phyloP scores from a whole-genome alignment of 148 eudicot species.

The Rhododendron ferrugineum region DNA sequence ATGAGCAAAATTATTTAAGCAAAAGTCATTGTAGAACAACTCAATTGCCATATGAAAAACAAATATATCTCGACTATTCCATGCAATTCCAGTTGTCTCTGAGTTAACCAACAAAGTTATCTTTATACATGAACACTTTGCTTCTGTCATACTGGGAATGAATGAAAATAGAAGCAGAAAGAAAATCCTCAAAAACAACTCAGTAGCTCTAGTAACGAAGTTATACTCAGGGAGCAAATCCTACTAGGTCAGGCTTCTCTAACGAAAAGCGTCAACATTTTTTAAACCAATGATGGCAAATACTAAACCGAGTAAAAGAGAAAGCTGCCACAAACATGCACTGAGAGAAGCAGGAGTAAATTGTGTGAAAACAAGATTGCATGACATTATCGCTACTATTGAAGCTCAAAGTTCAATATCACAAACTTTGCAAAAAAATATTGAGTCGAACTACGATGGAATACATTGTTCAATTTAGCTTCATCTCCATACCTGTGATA shows the following conservation, averaged over 20 bases:
- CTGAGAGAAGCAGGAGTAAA: constrained; percentile 6
- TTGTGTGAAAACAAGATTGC: not conserved
- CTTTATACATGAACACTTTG: not conserved
- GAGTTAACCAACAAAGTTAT: not conserved
- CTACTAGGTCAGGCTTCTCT: not conserved
- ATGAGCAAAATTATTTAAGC: not conserved
- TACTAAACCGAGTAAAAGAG: not conserved
- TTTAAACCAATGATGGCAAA: not conserved
- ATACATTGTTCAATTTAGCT: not conserved
- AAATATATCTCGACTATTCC: not conserved
- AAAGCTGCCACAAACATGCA: constrained; percentile 12
- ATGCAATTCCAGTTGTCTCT: not conserved
- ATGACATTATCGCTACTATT: not conserved
- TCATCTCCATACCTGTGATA: constrained; percentile 13
- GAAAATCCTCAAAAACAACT: not conserved
- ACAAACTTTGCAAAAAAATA: not conserved
- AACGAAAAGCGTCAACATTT: not conserved
- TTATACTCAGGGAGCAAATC: not conserved
- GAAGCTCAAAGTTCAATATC: not conserved
- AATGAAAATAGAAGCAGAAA: not conserved
- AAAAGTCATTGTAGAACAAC: not conserved
- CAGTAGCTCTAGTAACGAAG: not conserved
- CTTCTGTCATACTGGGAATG: not conserved
- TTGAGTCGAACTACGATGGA: not conserved
- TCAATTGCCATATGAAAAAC: not conserved